Evolutionary conservation across 2,329 filamentous ascomycete species (phyloP), one percentile per base, ranked within the genome.

Genomic region (Colletotrichum musicola): DNA sequence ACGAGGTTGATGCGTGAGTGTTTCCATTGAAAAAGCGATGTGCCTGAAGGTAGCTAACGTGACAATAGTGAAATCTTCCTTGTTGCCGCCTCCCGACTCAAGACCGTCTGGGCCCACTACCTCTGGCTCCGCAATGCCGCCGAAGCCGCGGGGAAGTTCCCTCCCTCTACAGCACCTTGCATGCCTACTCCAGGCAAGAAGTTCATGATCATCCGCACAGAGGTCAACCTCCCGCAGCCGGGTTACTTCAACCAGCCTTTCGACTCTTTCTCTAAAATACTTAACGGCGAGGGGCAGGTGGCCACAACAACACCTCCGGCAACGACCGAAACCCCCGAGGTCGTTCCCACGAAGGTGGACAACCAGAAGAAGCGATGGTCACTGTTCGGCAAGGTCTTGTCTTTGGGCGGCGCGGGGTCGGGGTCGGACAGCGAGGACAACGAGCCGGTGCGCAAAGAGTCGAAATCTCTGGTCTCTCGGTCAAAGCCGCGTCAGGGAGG

Each of bases 201-300:
- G 70, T 93, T 98, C 69, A 89, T 97, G 79, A 97, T 98, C 74
- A 92, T 97, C 72, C 90, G 94, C 65, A 95, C 93, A 71, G 94
- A 97, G 69, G 75, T 86, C 22, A 82, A 81, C 51, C 73, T 78
- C 4, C 78, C 82, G 0, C 86, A 87, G 69, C 79, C 81, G 3
- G 84, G 84, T 6, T 77, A 88, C 9, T 80, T 83, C 64, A 69
- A 69, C 7, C 75, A 84, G 56, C 84, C 83, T 16, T 88, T 88
- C 68, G 86, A 88, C 74, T 79, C 82, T 0, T 81, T 83, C 69
- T 63, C 69, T 6, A 69, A 69, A 44, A 66, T 70, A 12, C 27
- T 71, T 3, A 64, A 65, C 16, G 46, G 61, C 12, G 69, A 69
- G 35, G 64, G 44, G 61, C 56, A 27, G 59, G 64, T 50, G 73